Conservation (phyloP, 129 eudicot species). For the Flaveria trinervia region DNA sequence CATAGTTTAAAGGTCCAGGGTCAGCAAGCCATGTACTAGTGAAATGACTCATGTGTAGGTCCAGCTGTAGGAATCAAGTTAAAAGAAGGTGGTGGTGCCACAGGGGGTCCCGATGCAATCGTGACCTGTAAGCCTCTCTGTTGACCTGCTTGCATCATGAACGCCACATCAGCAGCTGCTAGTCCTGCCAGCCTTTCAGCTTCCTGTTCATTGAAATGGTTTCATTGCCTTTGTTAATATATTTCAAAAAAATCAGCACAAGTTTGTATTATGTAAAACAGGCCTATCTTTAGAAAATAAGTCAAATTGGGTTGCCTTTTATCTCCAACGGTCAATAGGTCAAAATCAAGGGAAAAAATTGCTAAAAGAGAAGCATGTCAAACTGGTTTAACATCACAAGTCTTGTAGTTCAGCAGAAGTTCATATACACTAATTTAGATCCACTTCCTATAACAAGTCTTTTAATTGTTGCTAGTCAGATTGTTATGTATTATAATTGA, state of each 20-base stretch:
- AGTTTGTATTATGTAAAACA: background rate
- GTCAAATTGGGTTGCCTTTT: background rate
- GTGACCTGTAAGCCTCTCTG: slow-evolving; percentile 69
- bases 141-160: slow-evolving; percentile 64
- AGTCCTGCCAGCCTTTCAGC: slow-evolving; percentile 69
- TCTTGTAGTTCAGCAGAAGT: too few relatives aligned
- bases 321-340: background rate
- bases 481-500: background rate
- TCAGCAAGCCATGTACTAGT: slow-evolving; percentile 21
- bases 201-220: slow-evolving; percentile 44
- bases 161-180: slow-evolving; percentile 70
- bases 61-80: slow-evolving; percentile 18
- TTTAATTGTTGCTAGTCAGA: too few relatives aligned
- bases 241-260: slow-evolving; percentile 2
- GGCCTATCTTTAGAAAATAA: background rate
- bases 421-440: too few relatives aligned
- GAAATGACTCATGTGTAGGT: slow-evolving; percentile 25
- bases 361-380: background rate
- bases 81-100: slow-evolving; percentile 41
- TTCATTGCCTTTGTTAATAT: slow-evolving; percentile 5
- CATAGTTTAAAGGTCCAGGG: too few relatives aligned
- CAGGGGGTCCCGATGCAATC: slow-evolving; percentile 51
- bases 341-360: background rate
- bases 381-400: background rate
- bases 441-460: too few relatives aligned